Conservation (phyloP, 2,329 filamentous ascomycete species). For the Leptographium galeiforme region DNA sequence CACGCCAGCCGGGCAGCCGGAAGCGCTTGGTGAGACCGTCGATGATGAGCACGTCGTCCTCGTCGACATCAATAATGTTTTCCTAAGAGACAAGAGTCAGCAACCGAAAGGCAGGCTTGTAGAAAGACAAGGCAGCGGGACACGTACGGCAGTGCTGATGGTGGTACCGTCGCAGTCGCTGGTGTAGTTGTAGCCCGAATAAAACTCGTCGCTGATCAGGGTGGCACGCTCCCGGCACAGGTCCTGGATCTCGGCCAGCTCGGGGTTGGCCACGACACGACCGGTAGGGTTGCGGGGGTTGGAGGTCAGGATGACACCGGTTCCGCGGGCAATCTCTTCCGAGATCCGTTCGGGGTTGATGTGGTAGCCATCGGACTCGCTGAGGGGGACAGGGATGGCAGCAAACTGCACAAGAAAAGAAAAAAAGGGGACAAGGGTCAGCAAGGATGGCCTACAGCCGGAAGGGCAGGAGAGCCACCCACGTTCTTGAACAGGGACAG, state of each 20-base stretch:
- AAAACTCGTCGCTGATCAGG: slow-evolving; percentile 93
- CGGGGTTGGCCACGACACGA: slow-evolving; percentile 69
- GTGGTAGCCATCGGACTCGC: slow-evolving; percentile 77
- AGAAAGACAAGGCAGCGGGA: neutral
- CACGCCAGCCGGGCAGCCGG: slow-evolving; percentile 88
- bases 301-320: slow-evolving; percentile 80
- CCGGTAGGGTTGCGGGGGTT: slow-evolving; percentile 94
- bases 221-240: slow-evolving; percentile 84
- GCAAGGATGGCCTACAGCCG: too few species aligned
- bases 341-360: slow-evolving; percentile 89
- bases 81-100: slow-evolving; percentile 23
- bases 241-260: slow-evolving; percentile 82
- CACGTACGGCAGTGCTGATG: slow-evolving; percentile 55
- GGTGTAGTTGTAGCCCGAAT: slow-evolving; percentile 92
- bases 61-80: slow-evolving; percentile 80
- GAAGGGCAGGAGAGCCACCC: slow-evolving; percentile 15
- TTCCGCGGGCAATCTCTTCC: slow-evolving; percentile 77
- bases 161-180: slow-evolving; percentile 81
- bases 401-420: slow-evolving; percentile 45
- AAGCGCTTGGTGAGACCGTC: slow-evolving; percentile 96
- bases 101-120: too few species aligned
- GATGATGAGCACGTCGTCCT: slow-evolving; percentile 85
- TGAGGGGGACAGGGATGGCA: slow-evolving; percentile 73
- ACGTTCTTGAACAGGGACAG: slow-evolving; percentile 84
- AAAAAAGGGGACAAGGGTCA: neutral